Evolutionary conservation across 768 basidiomycete genomes (phyloP).

Genomic region (Lepiota brunneoincarnata): DNA sequence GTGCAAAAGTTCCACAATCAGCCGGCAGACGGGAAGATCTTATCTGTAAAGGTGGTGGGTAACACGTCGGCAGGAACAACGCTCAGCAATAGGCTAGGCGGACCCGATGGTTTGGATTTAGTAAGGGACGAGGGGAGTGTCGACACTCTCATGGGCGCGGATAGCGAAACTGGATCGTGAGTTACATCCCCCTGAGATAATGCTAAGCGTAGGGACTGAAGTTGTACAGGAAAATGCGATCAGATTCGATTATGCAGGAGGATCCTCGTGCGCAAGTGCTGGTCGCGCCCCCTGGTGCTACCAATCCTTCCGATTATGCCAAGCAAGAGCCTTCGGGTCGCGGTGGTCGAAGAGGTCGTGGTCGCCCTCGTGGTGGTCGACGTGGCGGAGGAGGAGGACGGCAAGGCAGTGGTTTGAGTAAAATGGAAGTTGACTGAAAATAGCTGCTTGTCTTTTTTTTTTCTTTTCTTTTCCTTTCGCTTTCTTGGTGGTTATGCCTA

Average conservation of each 20-base stretch:
- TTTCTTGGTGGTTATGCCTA: conserved; percentile 11
- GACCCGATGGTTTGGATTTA: conserved; percentile 47
- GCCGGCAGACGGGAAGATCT: conserved; percentile 76
- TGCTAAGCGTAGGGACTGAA: background rate
- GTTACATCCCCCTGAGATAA: conserved; percentile 21
- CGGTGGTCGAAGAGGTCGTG: conserved; percentile 30
- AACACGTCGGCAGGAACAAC: conserved; percentile 44
- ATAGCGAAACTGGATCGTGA: conserved; percentile 52
- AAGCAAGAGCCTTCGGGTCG: conserved; percentile 26
- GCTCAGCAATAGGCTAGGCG: conserved; percentile 57
- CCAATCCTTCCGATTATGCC: conserved; percentile 48
- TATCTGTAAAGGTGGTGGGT: conserved; percentile 65
- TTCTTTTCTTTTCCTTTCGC: conserved; percentile 13
- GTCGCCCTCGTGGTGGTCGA: conserved; percentile 36
- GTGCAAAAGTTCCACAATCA: conserved; percentile 77
- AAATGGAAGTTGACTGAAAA: conserved; percentile 55
- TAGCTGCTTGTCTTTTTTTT: background rate
- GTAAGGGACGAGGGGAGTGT: conserved; percentile 54
- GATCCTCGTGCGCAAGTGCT: conserved; percentile 69
- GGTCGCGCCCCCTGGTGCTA: conserved; percentile 61
- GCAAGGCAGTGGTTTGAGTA: conserved; percentile 31
- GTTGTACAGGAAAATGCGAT: conserved; percentile 73
- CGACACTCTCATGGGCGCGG: conserved; percentile 58
- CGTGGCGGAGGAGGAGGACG: conserved; percentile 35
- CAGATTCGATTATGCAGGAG: conserved; percentile 64